A percentile compares a stretch with the other conserved stretches of the same genome.
phyloP scores from a whole-genome alignment of 2,329 filamentous ascomycete species.

The Penicillium sp. region DNA sequence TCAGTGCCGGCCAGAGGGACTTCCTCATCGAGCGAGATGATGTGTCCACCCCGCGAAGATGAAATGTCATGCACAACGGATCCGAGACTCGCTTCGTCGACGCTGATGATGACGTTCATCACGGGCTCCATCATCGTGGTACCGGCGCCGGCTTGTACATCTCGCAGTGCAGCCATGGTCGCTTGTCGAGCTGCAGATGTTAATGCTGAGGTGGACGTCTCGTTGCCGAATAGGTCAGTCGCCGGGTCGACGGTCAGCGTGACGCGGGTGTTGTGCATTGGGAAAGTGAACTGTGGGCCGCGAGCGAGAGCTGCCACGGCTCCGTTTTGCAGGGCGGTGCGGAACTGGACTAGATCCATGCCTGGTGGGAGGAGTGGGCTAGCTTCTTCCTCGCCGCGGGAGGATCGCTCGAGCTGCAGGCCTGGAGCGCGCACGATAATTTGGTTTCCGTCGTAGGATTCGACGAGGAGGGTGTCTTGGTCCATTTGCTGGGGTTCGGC shows the following conservation, averaged over 20 bases:
- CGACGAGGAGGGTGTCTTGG: conserved; percentile 41
- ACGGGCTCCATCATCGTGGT: conserved; percentile 86
- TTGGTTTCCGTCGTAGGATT: conserved; percentile 69
- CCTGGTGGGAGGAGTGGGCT: conserved; percentile 57
- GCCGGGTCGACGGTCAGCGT: conserved; percentile 68
- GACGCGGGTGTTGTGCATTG: conserved; percentile 75
- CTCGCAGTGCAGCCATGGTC: conserved; percentile 68
- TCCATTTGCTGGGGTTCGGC: conserved; percentile 15
- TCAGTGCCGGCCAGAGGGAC: conserved; percentile 34
- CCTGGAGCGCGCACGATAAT: conserved; percentile 59
- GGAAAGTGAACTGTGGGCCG: conserved; percentile 78
- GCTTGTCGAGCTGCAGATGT: conserved; percentile 70
- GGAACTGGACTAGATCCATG: conserved; percentile 52
- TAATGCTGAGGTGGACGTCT: conserved; percentile 66
- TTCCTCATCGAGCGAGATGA: conserved; percentile 69
- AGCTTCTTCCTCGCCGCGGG: conserved; percentile 42
- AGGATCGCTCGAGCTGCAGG: conserved; percentile 42
- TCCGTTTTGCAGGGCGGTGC: conserved; percentile 70
- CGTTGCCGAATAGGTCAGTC: conserved; percentile 65
- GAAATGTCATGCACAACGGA: conserved; percentile 81
- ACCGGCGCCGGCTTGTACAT: conserved; percentile 40
- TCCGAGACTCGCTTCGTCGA: conserved; percentile 79
- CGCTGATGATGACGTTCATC: conserved; percentile 84
- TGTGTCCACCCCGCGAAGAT: conserved; percentile 70
- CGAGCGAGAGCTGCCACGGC: conserved; percentile 80